Conservation (phyloP, 73 alveolate species). For the Uronychia binucleata region DNA sequence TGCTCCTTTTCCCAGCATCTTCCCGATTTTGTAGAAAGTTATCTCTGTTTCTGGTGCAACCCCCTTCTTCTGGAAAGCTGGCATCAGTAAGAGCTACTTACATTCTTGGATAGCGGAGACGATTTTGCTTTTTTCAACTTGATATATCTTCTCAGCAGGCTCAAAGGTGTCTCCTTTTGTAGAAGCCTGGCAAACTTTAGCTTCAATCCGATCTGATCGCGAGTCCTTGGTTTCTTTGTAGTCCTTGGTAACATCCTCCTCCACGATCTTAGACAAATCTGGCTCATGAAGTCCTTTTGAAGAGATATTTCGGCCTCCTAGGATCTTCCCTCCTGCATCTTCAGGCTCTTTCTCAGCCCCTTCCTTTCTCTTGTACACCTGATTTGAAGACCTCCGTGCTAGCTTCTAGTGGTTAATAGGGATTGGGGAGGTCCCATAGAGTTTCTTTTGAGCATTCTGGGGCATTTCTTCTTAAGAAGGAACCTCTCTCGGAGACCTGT, state of each 20-base stretch:
- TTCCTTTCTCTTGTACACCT: not conserved
- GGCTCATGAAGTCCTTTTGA: not conserved
- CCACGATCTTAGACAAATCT: not conserved
- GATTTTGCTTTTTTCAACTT: too few species aligned
- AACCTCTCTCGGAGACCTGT: too few species aligned
- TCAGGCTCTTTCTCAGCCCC: not conserved
- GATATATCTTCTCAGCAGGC: too few species aligned
- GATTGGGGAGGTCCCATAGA: not conserved
- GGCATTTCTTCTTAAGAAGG: too few species aligned
- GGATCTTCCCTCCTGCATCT: not conserved
- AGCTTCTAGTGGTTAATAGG: not conserved
- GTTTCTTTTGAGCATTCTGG: too few species aligned
- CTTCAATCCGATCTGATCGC: not conserved
- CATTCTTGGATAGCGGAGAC: not conserved
- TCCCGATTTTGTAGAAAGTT: conserved; percentile 54
- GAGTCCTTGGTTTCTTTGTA: not conserved
- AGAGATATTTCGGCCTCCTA: not conserved
- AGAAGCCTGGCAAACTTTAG: too few species aligned
- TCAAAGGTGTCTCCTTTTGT: too few species aligned
- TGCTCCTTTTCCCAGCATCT: conserved; percentile 64
- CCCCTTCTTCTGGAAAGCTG: not conserved
- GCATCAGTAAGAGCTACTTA: not conserved
- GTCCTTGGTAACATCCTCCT: not conserved
- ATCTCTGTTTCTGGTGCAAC: not conserved
- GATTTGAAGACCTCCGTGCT: not conserved